These are phyloP conservation scores for Tolypocladium pustulatum DNA, from an alignment of 2,329 filamentous ascomycete species.

Conservation along the genomic window DNA sequence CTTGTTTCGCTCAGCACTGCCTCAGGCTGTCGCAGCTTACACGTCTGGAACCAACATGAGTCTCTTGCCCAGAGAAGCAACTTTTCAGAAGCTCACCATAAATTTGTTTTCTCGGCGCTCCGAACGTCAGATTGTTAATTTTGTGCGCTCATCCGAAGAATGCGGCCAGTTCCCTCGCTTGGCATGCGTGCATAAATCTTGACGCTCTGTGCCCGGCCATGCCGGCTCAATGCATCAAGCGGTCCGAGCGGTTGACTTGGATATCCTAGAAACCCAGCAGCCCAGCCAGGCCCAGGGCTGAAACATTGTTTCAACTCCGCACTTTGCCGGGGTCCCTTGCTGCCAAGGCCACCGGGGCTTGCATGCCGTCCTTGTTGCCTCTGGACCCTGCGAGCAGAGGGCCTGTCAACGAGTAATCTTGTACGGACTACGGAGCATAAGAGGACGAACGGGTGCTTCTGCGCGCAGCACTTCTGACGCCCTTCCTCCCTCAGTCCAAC, in stretches of 20 bases:
- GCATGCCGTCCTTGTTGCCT: not conserved
- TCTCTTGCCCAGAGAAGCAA: not conserved
- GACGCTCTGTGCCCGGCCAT: not conserved
- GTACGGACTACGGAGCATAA: not conserved
- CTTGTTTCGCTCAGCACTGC: not conserved
- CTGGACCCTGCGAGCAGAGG: not conserved
- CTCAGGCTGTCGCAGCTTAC: not conserved
- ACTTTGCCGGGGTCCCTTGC: not conserved
- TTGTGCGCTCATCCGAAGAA: not conserved
- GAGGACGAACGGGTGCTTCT: not conserved
- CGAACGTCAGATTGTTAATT: not conserved
- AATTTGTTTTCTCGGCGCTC: not conserved
- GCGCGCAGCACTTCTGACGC: not conserved
- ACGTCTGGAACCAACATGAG: not conserved
- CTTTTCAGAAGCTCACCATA: not conserved
- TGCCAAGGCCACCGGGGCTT: not conserved
- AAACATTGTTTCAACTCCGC: conserved; percentile 2
- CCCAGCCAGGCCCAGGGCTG: not conserved
- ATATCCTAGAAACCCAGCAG: not conserved
- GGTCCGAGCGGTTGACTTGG: not conserved
- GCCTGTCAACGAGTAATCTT: not conserved
- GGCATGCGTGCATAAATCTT: not conserved
- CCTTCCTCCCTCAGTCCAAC: not conserved
- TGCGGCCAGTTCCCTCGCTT: not conserved
- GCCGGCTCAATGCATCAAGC: not conserved